Conservation (phyloP, 805 yeast genomes). For the Scheffersomyces spartinae region DNA sequence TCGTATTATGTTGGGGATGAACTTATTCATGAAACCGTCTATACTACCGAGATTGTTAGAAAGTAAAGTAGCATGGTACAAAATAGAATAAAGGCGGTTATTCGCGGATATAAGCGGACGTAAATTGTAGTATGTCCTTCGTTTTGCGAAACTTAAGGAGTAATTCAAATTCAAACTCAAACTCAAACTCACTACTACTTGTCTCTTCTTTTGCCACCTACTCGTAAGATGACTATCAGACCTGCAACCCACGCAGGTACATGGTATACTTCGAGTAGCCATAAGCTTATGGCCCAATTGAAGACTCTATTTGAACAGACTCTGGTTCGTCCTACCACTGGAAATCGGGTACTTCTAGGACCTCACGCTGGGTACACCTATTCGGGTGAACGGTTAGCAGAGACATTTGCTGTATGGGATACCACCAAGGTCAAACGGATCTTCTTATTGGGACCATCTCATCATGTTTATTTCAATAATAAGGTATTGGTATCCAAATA, state of each 20-base stretch:
- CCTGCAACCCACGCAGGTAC: constrained; percentile 85
- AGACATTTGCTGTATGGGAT: constrained; percentile 67
- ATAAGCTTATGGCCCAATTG: constrained; percentile 38
- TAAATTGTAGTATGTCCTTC: too few relatives aligned
- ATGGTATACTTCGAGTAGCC: constrained; percentile 58
- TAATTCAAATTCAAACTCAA: too few relatives aligned
- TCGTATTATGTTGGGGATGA: constrained; percentile 23
- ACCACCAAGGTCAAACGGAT: constrained; percentile 44
- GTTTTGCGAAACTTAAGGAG: too few relatives aligned
- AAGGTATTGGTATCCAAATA: constrained; percentile 43
- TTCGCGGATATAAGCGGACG: too few relatives aligned
- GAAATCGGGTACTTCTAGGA: constrained; percentile 44
- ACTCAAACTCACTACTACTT: too few relatives aligned
- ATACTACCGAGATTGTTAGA: too few relatives aligned
- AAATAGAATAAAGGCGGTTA: too few relatives aligned
- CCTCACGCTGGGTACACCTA: constrained; percentile 89
- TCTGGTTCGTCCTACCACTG: constrained; percentile 16
- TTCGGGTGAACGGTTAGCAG: constrained; percentile 68
- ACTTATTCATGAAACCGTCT: too few relatives aligned
- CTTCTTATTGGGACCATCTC: constrained; percentile 87
- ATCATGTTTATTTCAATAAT: constrained; percentile 69
- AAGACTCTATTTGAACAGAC: constrained; percentile 32
- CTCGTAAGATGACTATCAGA: constrained; percentile 27
- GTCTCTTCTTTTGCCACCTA: too few relatives aligned
- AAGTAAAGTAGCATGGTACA: too few relatives aligned